phyloP scores from a whole-genome alignment of 139 green algal species.

The Chlorella sorokiniana region DNA sequence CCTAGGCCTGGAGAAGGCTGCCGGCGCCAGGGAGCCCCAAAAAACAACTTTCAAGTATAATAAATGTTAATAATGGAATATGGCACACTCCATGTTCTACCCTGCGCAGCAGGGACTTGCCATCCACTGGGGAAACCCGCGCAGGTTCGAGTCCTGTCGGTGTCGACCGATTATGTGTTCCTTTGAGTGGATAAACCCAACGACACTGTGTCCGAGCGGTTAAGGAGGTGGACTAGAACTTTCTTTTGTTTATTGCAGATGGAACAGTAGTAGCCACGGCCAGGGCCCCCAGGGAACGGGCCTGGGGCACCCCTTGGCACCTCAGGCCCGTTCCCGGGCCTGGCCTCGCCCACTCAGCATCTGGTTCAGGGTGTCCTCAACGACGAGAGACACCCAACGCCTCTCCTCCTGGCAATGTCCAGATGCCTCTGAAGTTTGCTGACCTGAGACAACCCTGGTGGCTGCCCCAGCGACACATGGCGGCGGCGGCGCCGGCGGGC shows the following conservation, averaged over 20 bases:
- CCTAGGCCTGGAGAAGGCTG: too few species aligned
- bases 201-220: neutral
- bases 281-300: neutral
- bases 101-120: neutral
- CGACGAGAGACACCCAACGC: too few species aligned
- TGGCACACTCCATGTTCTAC: neutral
- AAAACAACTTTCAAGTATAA: neutral
- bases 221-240: neutral
- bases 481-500: too few species aligned
- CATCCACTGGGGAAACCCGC: neutral
- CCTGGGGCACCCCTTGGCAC: too few species aligned
- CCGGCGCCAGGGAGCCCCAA: too few species aligned
- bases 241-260: neutral
- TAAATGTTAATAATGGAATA: neutral
- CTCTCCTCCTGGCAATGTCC: too few species aligned
- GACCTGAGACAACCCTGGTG: too few species aligned
- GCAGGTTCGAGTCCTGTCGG: neutral
- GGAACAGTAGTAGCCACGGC: neutral
- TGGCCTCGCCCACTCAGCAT: too few species aligned
- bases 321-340: too few species aligned
- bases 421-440: too few species aligned
- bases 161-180: neutral
- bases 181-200: neutral
- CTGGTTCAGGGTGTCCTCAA: too few species aligned
- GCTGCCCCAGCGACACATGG: too few species aligned